A percentile compares a stretch with the other conserved stretches of the same genome.
phyloP scores from a whole-genome alignment of 2,329 filamentous ascomycete species.

The Fusarium solani-melongenae region DNA sequence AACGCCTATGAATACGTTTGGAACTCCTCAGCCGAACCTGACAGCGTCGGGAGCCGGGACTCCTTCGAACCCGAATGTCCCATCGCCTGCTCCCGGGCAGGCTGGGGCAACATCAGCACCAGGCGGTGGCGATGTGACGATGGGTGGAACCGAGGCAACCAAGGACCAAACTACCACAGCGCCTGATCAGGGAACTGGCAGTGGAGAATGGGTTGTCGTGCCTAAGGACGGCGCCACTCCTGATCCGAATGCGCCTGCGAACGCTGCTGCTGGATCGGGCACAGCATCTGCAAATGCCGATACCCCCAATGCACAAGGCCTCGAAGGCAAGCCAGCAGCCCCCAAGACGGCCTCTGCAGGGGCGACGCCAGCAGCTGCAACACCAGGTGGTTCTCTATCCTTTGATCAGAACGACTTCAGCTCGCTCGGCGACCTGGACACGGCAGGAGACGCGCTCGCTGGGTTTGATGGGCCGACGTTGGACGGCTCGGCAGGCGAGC shows the following conservation, averaged over 20 bases:
- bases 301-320: conserved; percentile 43
- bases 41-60: conserved; percentile 70
- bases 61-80: conserved; percentile 60
- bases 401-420: conserved; percentile 71
- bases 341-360: conserved; percentile 34
- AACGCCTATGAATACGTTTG: conserved; percentile 70
- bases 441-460: conserved; percentile 77
- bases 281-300: conserved; percentile 41
- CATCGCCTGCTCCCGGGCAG: conserved; percentile 56
- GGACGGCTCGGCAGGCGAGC: conserved; percentile 55
- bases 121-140: conserved; percentile 51
- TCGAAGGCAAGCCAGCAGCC: conserved; percentile 38
- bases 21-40: conserved; percentile 69
- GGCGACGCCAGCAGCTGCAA: conserved; percentile 42
- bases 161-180: conserved; percentile 54
- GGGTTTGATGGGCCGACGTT: conserved; percentile 71
- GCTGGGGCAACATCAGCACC: conserved; percentile 29
- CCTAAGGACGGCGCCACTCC: conserved; percentile 68
- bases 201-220: conserved; percentile 81
- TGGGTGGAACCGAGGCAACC: conserved; percentile 63
- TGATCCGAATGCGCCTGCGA: conserved; percentile 43
- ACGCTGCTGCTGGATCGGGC: conserved; percentile 25
- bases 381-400: conserved; percentile 55
- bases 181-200: conserved; percentile 61
- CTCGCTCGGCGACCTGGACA: conserved; percentile 73